Evolutionary conservation across 306 rosid species (phyloP), one percentile per base, ranked within the genome.

Genomic region (Pyrus pyrifolia): DNA sequence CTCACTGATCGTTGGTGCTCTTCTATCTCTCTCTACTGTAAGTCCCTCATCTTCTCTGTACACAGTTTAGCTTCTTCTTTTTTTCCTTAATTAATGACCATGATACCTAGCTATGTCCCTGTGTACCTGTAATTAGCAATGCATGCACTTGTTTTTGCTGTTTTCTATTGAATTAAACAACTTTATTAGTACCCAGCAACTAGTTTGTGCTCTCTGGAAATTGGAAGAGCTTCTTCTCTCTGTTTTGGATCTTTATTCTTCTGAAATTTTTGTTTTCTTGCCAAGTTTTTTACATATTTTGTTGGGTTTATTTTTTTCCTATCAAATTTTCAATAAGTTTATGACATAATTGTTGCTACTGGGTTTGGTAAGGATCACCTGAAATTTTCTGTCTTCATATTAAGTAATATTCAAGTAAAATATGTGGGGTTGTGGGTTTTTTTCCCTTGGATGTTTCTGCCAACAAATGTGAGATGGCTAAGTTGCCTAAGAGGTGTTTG

Each of bases 401-500:
- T 67, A 17, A 5, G 8, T 25, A 35, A 35, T 35, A 31, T 66
- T 23, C 14, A 29, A 6, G 8, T 10, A 6, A 5, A 18, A 52
- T 22, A n/a, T 75, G 44, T 51, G 51, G 35, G 65, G 72, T 5
- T 75, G 14, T 19, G 15, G 42, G 42, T n/a, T 49, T 64, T 1
- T 49, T 49, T 49, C 6, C 0, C 21, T 49, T 49, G 25, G 7
- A 51, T 15, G 14, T 1, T 30, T 3, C 4, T 49, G 1, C 45
- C 21, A 30, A 13, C 31, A 6, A 30, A 30, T 8, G 21, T 76
- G 35, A 52, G 46, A 44, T 18, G 49, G 59, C 29, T 70, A 30
- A 46, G 45, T 40, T 17, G 12, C 81, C 44, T 8, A 13, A 8
- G 1, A 78, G 76, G 70, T 70, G 71, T 70, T 70, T 60, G 81